Percentiles rank a stretch among this genome's conserved stretches.
Evolutionary conservation across 1,139 yeast species (phyloP).

Genomic region (Pichia inconspicua): DNA sequence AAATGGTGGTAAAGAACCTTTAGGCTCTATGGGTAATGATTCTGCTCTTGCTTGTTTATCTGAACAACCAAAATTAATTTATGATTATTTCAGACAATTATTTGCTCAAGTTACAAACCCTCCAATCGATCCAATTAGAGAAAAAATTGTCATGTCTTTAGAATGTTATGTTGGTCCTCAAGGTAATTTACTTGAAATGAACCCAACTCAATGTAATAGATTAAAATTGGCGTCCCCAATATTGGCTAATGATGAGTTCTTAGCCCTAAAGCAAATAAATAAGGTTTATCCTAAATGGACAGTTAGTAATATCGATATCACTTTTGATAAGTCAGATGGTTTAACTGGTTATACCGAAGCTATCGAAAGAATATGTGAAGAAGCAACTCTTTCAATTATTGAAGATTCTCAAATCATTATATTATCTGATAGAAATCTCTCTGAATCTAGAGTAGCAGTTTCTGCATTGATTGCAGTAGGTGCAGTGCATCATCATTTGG

Average conservation of each 20-base stretch:
- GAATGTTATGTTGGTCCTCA: slow-evolving; percentile 98
- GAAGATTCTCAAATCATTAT: slow-evolving; percentile 67
- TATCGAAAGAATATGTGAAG: slow-evolving; percentile 78
- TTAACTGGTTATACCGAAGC: slow-evolving; percentile 78
- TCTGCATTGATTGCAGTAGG: slow-evolving; percentile 93
- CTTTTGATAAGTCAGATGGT: slow-evolving; percentile 81
- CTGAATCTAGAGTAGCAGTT: slow-evolving; percentile 62
- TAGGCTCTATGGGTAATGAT: slow-evolving; percentile 98
- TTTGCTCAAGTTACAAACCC: slow-evolving; percentile 99
- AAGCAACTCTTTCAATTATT: slow-evolving; percentile 80
- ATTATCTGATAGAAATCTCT: slow-evolving; percentile 62
- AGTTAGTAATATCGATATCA: slow-evolving; percentile 73
- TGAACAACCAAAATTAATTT: slow-evolving; percentile 82
- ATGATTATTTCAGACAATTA: slow-evolving; percentile 91
- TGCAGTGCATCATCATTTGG: slow-evolving; percentile 94
- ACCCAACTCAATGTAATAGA: slow-evolving; percentile 85
- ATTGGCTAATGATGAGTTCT: slow-evolving; percentile 62
- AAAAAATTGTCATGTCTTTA: slow-evolving; percentile 91
- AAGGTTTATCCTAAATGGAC: slow-evolving; percentile 83
- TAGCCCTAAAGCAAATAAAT: slow-evolving; percentile 64
- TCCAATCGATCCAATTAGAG: slow-evolving; percentile 97
- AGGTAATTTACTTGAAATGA: slow-evolving; percentile 90
- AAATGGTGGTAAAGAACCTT: slow-evolving; percentile 79
- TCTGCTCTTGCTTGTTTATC: slow-evolving; percentile 94
- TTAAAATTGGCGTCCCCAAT: slow-evolving; percentile 78